Percentiles rank a stretch among this genome's conserved stretches.
phyloP scores from a whole-genome alignment of 805 yeast species.

The Candida verbasci region DNA sequence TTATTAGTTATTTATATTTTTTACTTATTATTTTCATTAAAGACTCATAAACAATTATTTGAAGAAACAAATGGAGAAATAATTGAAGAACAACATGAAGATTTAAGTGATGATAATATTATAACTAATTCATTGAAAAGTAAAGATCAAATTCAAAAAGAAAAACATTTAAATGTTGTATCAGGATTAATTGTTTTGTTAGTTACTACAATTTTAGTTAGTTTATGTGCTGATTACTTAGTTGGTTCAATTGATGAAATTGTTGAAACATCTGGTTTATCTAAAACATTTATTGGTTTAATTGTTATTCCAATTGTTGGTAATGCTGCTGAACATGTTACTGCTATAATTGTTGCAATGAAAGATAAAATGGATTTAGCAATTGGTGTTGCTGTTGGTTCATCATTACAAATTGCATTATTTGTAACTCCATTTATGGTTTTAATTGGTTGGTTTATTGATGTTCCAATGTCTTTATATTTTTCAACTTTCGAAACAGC shows the following conservation, averaged over 20 bases:
- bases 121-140: constrained; percentile 21
- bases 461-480: constrained; percentile 87
- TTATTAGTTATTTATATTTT: constrained; percentile 72
- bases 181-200: constrained; percentile 56
- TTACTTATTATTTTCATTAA: constrained; percentile 82
- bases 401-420: constrained; percentile 90
- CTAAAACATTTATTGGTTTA: constrained; percentile 93
- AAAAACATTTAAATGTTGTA: constrained; percentile 43
- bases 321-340: constrained; percentile 97
- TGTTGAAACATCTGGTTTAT: constrained; percentile 77
- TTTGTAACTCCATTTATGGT: constrained; percentile 96
- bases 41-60: constrained; percentile 76
- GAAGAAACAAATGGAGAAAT: constrained; percentile 35
- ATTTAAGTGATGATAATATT: constrained; percentile 33
- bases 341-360: constrained; percentile 91
- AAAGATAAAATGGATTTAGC: constrained; percentile 98
- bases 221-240: constrained; percentile 87
- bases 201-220: constrained; percentile 70
- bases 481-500: constrained; percentile 94
- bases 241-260: constrained; percentile 92
- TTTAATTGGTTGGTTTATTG: constrained; percentile 85
- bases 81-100: constrained; percentile 12
- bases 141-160: constrained; percentile 17
- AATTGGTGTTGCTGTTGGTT: constrained; percentile 93
- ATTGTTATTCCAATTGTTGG: constrained; percentile 95